phyloP scores from a whole-genome alignment of 202 grass and related monocot genomes.

The Carex arenaria region DNA sequence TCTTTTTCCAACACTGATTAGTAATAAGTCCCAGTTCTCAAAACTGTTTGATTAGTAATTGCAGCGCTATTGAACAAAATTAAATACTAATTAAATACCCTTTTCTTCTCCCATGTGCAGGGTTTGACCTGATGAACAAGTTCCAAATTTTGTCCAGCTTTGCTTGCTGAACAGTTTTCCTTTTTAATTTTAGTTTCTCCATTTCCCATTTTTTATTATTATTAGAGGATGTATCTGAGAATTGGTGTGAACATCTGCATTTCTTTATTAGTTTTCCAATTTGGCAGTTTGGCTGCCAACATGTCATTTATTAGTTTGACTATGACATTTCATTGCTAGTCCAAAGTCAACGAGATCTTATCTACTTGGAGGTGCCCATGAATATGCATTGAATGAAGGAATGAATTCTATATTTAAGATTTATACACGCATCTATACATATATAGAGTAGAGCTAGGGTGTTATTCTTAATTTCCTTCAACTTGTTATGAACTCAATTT shows the following conservation, averaged over 20 bases:
- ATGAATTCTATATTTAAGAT: background rate
- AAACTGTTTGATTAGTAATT: background rate
- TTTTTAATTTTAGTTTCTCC: background rate
- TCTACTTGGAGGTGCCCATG: background rate
- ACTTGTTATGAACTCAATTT: too few species aligned
- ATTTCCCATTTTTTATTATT: background rate
- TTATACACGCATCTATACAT: too few species aligned
- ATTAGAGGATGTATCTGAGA: background rate
- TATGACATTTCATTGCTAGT: background rate
- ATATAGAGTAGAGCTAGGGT: too few species aligned
- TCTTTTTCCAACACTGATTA: too few species aligned
- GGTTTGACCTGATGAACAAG: constrained; percentile 18
- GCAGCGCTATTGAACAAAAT: background rate
- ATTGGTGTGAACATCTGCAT: background rate
- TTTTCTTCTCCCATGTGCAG: constrained; percentile 19
- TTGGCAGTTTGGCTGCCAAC: background rate
- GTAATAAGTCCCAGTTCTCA: background rate
- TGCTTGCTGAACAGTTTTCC: background rate
- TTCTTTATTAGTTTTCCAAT: background rate
- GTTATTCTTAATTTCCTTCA: too few species aligned
- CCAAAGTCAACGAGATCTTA: background rate
- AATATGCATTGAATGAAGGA: background rate
- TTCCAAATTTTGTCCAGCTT: background rate
- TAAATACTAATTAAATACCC: background rate
- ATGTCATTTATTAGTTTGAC: background rate